A percentile compares a stretch with the other conserved stretches of the same genome.
Evolutionary conservation across 768 basidiomycete species (phyloP).

Genomic region (Naematelia aurantialba): DNA sequence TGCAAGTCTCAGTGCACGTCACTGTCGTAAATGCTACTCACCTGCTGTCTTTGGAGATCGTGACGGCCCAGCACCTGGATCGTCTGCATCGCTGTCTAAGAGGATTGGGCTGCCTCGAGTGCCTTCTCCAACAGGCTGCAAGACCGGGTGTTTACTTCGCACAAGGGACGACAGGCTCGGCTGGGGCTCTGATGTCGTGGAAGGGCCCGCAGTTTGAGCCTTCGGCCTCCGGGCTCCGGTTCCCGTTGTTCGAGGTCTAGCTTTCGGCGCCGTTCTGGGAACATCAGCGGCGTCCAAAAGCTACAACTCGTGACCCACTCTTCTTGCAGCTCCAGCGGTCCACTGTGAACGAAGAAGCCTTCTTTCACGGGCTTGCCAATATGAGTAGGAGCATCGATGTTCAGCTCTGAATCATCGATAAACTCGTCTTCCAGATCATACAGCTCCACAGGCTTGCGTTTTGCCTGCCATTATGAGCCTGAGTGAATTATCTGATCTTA

Average conservation of each 20-base stretch:
- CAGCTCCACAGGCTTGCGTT: slow-evolving; percentile 56
- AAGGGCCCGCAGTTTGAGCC: background rate
- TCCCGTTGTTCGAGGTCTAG: background rate
- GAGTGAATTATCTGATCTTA: background rate
- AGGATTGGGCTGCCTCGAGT: slow-evolving; percentile 7
- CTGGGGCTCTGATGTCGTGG: slow-evolving; percentile 1
- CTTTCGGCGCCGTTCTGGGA: background rate
- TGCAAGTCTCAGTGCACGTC: background rate
- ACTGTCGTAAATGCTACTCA: background rate
- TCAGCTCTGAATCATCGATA: slow-evolving; percentile 94
- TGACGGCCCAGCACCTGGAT: slow-evolving; percentile 4
- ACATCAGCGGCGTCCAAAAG: too few species aligned
- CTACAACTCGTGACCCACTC: too few species aligned
- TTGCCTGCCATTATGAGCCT: slow-evolving; percentile 4
- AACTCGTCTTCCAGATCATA: slow-evolving; percentile 92
- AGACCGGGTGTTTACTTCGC: slow-evolving; percentile 1
- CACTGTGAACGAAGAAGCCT: slow-evolving; percentile 79
- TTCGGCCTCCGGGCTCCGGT: background rate
- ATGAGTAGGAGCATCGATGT: slow-evolving; percentile 81
- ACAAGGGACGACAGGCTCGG: background rate
- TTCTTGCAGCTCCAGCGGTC: slow-evolving; percentile 79
- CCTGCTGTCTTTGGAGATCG: background rate
- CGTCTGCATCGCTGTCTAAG: slow-evolving; percentile 9
- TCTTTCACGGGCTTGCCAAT: slow-evolving; percentile 83
- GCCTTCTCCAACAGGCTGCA: slow-evolving; percentile 3